phyloP scores from a whole-genome alignment of 225 moss, liverwort and hornwort species.

The Rhytidiadelphus loreus region DNA sequence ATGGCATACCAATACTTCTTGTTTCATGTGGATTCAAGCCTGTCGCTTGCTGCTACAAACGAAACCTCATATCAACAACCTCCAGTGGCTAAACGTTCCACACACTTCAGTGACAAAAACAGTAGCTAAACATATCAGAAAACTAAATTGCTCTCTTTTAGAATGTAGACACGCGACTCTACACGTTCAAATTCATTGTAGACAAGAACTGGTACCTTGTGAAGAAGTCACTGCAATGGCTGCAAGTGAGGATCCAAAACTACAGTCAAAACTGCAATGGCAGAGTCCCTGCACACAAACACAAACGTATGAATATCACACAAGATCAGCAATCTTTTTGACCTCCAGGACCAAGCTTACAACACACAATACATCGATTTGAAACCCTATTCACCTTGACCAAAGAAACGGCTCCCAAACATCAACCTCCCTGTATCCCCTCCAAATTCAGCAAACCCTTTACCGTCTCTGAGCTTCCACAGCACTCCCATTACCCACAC shows the following conservation, averaged over 20 bases:
- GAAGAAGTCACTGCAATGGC: not conserved
- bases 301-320: not conserved
- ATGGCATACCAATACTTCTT: not conserved
- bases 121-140: not conserved
- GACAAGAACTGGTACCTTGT: not conserved
- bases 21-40: not conserved
- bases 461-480: not conserved
- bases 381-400: not conserved
- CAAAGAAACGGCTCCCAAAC: not conserved
- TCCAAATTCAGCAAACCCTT: not conserved
- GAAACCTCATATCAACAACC: not conserved
- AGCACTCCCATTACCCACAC: not conserved
- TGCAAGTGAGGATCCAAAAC: not conserved
- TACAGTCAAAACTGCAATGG: not conserved
- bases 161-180: not conserved
- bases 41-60: not conserved
- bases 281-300: not conserved
- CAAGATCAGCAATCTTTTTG: not conserved
- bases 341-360: not conserved
- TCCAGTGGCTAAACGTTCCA: not conserved
- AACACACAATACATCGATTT: not conserved
- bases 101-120: not conserved
- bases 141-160: not conserved
- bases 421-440: not conserved
- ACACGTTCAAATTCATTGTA: not conserved